phyloP scores from a whole-genome alignment of 257 asterid genomes.

The Leonotis leonurus region DNA sequence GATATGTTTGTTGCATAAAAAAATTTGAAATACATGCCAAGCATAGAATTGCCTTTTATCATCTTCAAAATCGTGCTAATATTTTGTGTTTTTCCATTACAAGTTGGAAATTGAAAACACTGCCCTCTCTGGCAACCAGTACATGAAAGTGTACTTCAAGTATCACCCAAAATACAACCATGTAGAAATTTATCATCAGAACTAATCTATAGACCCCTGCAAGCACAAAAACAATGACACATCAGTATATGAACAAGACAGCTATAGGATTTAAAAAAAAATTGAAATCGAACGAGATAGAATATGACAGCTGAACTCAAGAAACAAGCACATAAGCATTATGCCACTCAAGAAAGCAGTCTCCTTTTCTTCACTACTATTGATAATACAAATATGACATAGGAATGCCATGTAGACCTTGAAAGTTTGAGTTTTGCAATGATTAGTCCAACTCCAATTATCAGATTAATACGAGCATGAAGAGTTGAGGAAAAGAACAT shows the following conservation, averaged over 20 bases:
- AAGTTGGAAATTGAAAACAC: too few species aligned
- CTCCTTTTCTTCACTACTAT: background rate
- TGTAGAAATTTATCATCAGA: background rate
- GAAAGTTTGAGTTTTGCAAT: background rate
- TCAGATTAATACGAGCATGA: too few species aligned
- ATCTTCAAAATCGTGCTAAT: too few species aligned
- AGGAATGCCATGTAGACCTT: background rate
- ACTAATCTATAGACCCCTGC: conserved; percentile 35
- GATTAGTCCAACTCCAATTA: too few species aligned
- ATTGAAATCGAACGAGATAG: background rate
- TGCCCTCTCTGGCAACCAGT: too few species aligned
- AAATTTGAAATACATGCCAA: too few species aligned
- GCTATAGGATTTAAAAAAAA: background rate
- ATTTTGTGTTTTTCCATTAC: too few species aligned
- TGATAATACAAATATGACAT: background rate
- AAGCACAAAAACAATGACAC: conserved; percentile 1
- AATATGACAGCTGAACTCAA: background rate
- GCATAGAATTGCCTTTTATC: too few species aligned
- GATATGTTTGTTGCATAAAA: too few species aligned
- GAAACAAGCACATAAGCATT: background rate
- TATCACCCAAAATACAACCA: background rate
- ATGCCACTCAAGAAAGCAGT: background rate
- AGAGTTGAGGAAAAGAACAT: too few species aligned
- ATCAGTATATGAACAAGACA: background rate
- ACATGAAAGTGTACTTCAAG: background rate